Evolutionary conservation across 495 filamentous ascomycete genomes (phyloP).

Genomic region (Choiromyces venosus): DNA sequence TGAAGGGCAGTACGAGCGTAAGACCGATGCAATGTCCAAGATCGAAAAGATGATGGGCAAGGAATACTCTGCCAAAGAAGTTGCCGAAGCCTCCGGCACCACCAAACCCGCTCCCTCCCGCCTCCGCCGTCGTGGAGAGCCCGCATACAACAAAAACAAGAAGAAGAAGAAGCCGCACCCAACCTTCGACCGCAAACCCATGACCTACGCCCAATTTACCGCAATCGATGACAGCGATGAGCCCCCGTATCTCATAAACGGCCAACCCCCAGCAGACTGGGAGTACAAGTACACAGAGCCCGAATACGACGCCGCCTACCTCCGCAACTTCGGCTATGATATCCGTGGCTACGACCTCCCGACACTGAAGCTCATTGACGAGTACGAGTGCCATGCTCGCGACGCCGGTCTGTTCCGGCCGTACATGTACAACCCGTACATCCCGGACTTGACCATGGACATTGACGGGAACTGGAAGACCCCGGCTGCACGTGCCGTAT

Average conservation of each 20-base stretch:
- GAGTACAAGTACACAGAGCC: neutral
- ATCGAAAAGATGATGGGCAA: constrained; percentile 36
- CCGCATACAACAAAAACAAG: neutral
- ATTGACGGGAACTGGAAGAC: neutral
- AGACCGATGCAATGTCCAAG: constrained; percentile 37
- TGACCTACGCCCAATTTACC: neutral
- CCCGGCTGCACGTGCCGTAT: neutral
- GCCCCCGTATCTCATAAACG: neutral
- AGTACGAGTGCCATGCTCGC: neutral
- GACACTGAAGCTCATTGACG: neutral
- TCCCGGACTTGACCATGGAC: neutral
- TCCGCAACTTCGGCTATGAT: neutral
- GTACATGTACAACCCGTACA: neutral
- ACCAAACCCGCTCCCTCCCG: neutral
- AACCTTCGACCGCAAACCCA: neutral
- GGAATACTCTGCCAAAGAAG: constrained; percentile 11
- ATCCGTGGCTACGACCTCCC: neutral
- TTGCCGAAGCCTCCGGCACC: neutral
- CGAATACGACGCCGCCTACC: neutral
- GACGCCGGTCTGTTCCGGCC: neutral
- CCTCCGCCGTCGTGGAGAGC: neutral
- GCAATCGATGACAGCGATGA: no score
- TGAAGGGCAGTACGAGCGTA: constrained; percentile 25
- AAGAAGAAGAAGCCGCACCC: no score
- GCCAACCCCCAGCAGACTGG: neutral